phyloP scores from a whole-genome alignment of 768 basidiomycete species.

The Chalciporus pseudorubinellus region DNA sequence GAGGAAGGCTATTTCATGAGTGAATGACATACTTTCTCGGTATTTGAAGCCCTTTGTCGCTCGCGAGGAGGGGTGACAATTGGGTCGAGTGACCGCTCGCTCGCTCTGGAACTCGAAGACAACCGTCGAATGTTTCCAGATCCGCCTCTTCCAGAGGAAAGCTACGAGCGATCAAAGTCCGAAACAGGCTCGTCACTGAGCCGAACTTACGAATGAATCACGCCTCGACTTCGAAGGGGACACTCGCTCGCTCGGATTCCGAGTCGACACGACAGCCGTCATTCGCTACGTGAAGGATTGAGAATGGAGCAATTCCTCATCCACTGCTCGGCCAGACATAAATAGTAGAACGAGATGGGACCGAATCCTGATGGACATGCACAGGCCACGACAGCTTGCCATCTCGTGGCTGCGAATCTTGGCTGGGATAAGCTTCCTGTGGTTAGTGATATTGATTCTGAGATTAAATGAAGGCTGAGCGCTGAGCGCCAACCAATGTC shows the following conservation, averaged over 20 bases:
- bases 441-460: not conserved
- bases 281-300: not conserved
- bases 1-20: not conserved
- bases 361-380: not conserved
- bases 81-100: not conserved
- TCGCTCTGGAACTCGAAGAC: not conserved
- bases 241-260: not conserved
- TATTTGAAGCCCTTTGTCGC: not conserved
- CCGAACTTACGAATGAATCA: conserved; percentile 15
- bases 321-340: conserved; percentile 9
- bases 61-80: not conserved
- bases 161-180: conserved; percentile 9
- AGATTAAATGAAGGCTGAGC: not conserved
- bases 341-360: conserved; percentile 11
- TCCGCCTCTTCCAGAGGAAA: conserved; percentile 23
- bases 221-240: conserved; percentile 4
- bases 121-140: conserved; percentile 20
- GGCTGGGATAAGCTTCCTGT: conserved; percentile 16
- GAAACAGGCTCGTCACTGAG: not conserved
- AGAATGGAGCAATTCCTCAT: not conserved
- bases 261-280: not conserved
- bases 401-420: not conserved
- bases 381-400: not conserved
- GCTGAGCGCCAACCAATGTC: conserved; percentile 8
- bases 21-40: not conserved